Evolutionary conservation across 805 yeast species (phyloP).

Genomic region (Starmerella khaoyaiensis): DNA sequence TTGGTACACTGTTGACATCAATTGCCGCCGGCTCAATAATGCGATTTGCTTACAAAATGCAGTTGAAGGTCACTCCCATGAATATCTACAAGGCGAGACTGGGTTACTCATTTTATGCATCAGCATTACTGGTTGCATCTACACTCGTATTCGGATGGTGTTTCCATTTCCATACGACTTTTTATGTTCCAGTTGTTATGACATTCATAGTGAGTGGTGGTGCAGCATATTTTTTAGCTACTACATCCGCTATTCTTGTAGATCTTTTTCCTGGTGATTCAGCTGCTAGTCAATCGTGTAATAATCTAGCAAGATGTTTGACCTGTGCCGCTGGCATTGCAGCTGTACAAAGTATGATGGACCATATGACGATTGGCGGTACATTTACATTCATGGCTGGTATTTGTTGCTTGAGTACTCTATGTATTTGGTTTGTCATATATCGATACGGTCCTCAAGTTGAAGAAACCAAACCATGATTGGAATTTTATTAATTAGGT

Average conservation of each 20-base stretch:
- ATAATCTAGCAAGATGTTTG: conserved; percentile 63
- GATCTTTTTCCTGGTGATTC: conserved; percentile 60
- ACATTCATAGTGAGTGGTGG: conserved; percentile 46
- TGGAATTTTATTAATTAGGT: no score
- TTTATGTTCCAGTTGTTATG: conserved; percentile 46
- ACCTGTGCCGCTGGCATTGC: conserved; percentile 60
- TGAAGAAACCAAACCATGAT: no score
- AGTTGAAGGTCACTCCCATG: conserved; percentile 18
- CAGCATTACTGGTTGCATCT: conserved; percentile 32
- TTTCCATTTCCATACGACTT: conserved; percentile 34
- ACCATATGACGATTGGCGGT: conserved; percentile 54
- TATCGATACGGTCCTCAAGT: conserved; percentile 13
- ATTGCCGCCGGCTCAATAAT: conserved; percentile 43
- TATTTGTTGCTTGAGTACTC: conserved; percentile 20
- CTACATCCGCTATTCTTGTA: conserved; percentile 54
- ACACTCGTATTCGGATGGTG: conserved; percentile 64
- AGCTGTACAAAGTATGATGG: conserved; percentile 48
- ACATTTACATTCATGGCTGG: conserved; percentile 60
- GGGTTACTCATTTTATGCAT: conserved; percentile 35
- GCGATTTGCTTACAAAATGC: conserved; percentile 37
- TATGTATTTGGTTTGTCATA: conserved; percentile 11
- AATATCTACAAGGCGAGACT: conserved; percentile 43
- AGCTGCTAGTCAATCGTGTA: conserved; percentile 61
- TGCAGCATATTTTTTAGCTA: conserved; percentile 45
- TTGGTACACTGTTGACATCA: conserved; percentile 51